A percentile compares a stretch with the other conserved stretches of the same genome.
Conservation (phyloP, 352 stramenopile species). For the Globisporangium uncinulatum region DNA sequence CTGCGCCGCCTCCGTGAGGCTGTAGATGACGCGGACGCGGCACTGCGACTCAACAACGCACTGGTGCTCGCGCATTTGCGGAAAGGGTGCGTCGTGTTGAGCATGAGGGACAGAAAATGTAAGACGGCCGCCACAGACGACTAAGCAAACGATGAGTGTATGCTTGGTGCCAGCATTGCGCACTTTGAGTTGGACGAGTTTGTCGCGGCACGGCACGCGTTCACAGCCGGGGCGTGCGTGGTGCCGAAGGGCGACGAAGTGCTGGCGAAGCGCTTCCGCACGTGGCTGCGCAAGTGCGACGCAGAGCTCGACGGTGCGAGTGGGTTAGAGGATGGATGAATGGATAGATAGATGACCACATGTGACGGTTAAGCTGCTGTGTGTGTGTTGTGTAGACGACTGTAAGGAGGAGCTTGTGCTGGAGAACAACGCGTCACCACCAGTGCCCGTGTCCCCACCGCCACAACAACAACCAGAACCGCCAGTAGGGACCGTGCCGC, state of each 20-base stretch:
- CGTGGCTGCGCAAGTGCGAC: slow-evolving; percentile 87
- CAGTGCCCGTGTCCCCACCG: neutral
- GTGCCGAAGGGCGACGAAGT: slow-evolving; percentile 19
- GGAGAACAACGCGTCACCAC: neutral
- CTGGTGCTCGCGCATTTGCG: slow-evolving; percentile 62
- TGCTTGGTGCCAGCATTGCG: slow-evolving; percentile 38
- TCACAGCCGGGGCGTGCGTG: neutral
- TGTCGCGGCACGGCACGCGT: slow-evolving; percentile 11
- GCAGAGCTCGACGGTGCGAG: slow-evolving; percentile 65
- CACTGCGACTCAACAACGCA: slow-evolving; percentile 39
- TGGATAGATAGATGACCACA: no score
- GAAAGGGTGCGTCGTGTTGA: slow-evolving; percentile 42
- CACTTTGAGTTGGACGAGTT: slow-evolving; percentile 85
- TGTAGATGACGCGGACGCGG: slow-evolving; percentile 38
- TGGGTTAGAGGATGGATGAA: no score
- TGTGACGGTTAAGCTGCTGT: no score
- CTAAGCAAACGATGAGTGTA: neutral
- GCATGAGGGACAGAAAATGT: neutral
- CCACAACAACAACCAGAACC: neutral
- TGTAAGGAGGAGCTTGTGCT: slow-evolving; percentile 6
- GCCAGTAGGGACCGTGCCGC: neutral
- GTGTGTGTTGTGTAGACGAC: neutral
- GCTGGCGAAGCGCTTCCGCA: slow-evolving; percentile 60
- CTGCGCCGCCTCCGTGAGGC: slow-evolving; percentile 55
- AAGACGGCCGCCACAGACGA: neutral